Conservation (phyloP, 805 yeast species). For the Cyberlindnera saturnus region DNA sequence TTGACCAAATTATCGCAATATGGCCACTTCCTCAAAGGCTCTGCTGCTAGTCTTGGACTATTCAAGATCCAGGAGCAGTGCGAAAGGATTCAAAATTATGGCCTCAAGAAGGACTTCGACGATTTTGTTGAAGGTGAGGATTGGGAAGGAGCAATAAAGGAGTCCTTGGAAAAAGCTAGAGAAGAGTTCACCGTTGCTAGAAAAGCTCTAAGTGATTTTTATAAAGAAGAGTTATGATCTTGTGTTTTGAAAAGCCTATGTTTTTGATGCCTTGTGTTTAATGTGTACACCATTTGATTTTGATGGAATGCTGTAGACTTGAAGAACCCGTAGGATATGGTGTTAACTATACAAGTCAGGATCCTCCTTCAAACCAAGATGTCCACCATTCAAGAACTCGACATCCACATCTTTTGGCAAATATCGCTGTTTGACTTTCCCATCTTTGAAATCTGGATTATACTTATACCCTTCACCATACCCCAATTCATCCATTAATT, state of each 20-base stretch:
- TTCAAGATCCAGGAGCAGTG: constrained; percentile 79
- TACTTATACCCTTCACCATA: constrained; percentile 83
- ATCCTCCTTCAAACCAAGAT: constrained; percentile 45
- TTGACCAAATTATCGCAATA: constrained; percentile 59
- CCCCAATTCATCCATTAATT: constrained; percentile 82
- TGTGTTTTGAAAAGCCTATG: background rate
- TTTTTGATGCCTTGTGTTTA: constrained; percentile 2
- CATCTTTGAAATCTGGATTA: constrained; percentile 73
- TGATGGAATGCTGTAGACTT: no score
- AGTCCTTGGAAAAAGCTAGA: constrained; percentile 48
- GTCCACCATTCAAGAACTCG: constrained; percentile 44
- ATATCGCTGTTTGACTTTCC: constrained; percentile 67
- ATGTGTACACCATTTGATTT: no score
- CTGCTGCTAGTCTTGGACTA: constrained; percentile 90
- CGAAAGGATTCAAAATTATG: constrained; percentile 90
- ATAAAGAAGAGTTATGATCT: constrained; percentile 28
- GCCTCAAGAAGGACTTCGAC: constrained; percentile 35
- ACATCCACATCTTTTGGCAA: constrained; percentile 57
- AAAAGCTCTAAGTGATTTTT: constrained; percentile 45
- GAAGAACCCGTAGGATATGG: no score
- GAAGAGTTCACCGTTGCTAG: constrained; percentile 46
- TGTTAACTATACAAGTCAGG: constrained; percentile 28
- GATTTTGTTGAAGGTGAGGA: constrained; percentile 20
- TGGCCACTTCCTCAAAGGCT: constrained; percentile 93
- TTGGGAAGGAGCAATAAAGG: constrained; percentile 36